Evolutionary conservation across 2,329 filamentous ascomycete species (phyloP).

Genomic region (Zymoseptoria brevis): DNA sequence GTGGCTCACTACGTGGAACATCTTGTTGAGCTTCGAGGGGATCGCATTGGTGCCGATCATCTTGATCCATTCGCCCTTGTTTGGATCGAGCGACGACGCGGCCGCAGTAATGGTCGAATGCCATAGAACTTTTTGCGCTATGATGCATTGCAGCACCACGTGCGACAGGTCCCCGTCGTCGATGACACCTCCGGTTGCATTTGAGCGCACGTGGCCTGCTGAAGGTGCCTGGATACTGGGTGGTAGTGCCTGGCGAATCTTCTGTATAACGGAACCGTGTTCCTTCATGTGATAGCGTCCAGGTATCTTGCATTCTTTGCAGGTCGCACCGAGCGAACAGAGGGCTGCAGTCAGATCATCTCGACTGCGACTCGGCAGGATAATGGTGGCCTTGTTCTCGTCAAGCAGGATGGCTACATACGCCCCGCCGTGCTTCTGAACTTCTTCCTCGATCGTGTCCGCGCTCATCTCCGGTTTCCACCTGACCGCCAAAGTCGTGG

Average conservation of each 20-base stretch:
- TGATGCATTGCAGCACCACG: constrained; percentile 1
- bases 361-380: neutral
- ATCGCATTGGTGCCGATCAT: neutral
- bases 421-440: neutral
- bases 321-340: neutral
- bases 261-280: neutral
- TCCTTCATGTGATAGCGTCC: constrained; percentile 2
- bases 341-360: neutral
- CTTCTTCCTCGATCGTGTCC: neutral
- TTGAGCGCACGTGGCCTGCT: constrained; percentile 1
- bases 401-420: constrained; percentile 2
- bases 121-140: constrained; percentile 5
- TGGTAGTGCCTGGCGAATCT: neutral
- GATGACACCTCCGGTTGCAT: neutral
- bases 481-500: constrained; percentile 1
- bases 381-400: constrained; percentile 3
- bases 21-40: neutral
- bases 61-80: neutral
- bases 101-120: constrained; percentile 1
- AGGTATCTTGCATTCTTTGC: neutral
- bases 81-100: neutral
- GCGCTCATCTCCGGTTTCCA: constrained; percentile 1
- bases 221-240: neutral
- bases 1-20: neutral
- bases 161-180: neutral